These are phyloP conservation scores for Magnaporthiopsis incrustans DNA, from an alignment of 2,329 filamentous ascomycete species.

Conservation along the genomic window DNA sequence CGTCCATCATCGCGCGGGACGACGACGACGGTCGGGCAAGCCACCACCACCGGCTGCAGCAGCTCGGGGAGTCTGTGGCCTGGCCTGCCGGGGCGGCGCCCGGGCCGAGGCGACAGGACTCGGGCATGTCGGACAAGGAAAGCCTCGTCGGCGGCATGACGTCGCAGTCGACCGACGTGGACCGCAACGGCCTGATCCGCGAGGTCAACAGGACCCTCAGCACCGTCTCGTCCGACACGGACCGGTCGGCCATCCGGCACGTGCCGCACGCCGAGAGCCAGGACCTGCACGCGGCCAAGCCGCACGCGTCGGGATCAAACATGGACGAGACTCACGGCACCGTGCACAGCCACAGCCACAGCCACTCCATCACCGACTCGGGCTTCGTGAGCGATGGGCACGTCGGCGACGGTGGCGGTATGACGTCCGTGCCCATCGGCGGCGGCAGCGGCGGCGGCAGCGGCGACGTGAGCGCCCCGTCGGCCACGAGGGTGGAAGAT, in stretches of 20 bases:
- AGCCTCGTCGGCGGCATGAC: slow-evolving; percentile 22
- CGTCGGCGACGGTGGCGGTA: not conserved
- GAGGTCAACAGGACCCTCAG: slow-evolving; percentile 9
- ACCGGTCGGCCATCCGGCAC: slow-evolving; percentile 19
- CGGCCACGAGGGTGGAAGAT: no score
- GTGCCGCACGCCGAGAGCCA: slow-evolving; percentile 17
- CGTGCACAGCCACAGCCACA: not conserved
- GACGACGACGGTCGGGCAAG: no score
- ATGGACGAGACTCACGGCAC: not conserved
- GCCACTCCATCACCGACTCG: not conserved
- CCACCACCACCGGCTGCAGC: no score
- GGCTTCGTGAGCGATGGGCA: not conserved
- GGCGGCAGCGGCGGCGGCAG: not conserved
- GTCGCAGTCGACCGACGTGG: slow-evolving; percentile 17
- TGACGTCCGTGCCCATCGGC: not conserved
- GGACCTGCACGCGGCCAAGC: not conserved
- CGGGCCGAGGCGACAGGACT: no score
- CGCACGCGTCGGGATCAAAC: not conserved
- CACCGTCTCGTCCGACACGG: slow-evolving; percentile 16
- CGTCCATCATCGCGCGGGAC: no score
- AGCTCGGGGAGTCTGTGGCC: no score
- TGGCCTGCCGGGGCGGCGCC: no score
- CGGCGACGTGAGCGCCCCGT: not conserved
- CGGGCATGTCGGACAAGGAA: slow-evolving; percentile 9
- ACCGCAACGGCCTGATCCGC: slow-evolving; percentile 8